Percentiles rank a stretch among this genome's conserved stretches.
These are phyloP conservation scores for Candida khao-thaluensis DNA, from an alignment of 805 yeast species.

Conservation along the genomic window DNA sequence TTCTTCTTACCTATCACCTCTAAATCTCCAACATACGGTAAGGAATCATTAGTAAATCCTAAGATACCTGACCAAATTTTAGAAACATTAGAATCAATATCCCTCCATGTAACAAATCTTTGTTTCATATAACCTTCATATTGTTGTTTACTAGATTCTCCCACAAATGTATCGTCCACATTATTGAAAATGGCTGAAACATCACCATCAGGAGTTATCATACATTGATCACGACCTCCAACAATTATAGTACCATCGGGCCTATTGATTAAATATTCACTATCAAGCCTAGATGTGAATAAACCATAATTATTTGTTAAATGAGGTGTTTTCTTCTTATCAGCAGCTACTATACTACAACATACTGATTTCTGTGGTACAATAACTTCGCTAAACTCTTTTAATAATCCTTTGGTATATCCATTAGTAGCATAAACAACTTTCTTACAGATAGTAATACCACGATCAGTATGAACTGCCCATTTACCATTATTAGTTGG, in stretches of 20 bases:
- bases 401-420: slow-evolving; percentile 20
- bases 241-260: slow-evolving; percentile 38
- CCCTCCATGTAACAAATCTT: slow-evolving; percentile 32
- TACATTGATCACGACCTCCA: slow-evolving; percentile 27
- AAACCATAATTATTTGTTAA: slow-evolving; percentile 33
- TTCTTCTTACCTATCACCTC: slow-evolving; percentile 19
- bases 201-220: slow-evolving; percentile 8
- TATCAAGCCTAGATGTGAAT: slow-evolving; percentile 15
- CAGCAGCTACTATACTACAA: slow-evolving; percentile 26
- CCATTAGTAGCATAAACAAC: slow-evolving; percentile 13
- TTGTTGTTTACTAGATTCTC: slow-evolving; percentile 19
- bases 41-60: slow-evolving; percentile 41
- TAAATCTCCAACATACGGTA: slow-evolving; percentile 46
- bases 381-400: slow-evolving; percentile 25
- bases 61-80: slow-evolving; percentile 47
- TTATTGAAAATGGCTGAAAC: slow-evolving; percentile 21
- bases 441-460: slow-evolving; percentile 8
- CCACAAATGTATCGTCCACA: slow-evolving; percentile 35
- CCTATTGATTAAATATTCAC: slow-evolving; percentile 38
- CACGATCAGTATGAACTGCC: slow-evolving; percentile 21
- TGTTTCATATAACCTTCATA: slow-evolving; percentile 29
- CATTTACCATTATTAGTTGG: slow-evolving; percentile 25
- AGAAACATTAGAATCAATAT: slow-evolving; percentile 20
- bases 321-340: slow-evolving; percentile 26
- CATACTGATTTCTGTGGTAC: slow-evolving; percentile 35